Conservation (phyloP, 208 protist genomes). For the Trypanosoma boissoni region DNA sequence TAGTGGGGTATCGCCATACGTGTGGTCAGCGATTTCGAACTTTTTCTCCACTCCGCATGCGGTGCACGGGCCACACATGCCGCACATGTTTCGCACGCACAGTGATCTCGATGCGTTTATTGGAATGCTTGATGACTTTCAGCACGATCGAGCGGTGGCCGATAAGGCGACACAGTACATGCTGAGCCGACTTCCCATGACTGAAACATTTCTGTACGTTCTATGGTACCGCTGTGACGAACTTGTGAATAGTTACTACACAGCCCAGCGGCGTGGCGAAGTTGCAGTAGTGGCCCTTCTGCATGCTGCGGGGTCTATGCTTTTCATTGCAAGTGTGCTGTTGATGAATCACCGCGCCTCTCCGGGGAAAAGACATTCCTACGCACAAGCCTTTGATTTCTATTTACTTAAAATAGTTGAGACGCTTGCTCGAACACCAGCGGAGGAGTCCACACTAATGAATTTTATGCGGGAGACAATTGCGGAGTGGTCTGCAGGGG, state of each 20-base stretch:
- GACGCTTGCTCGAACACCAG: constrained; percentile 1
- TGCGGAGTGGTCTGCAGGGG: neutral
- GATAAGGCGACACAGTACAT: constrained; percentile 25
- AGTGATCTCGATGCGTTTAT: constrained; percentile 26
- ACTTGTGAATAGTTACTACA: constrained; percentile 15
- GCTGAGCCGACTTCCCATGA: constrained; percentile 30
- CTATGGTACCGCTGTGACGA: constrained; percentile 21
- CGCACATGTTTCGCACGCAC: constrained; percentile 24
- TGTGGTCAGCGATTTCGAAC: constrained; percentile 13
- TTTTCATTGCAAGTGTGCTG: constrained; percentile 23
- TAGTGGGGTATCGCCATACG: too few species aligned
- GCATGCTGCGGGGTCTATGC: constrained; percentile 19
- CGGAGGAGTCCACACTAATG: constrained; percentile 1
- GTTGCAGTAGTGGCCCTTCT: neutral
- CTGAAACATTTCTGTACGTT: constrained; percentile 31
- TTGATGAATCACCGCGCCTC: constrained; percentile 10
- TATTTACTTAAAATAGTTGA: constrained; percentile 26
- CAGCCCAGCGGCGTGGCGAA: too few species aligned
- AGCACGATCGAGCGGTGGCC: neutral
- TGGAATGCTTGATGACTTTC: constrained; percentile 14
- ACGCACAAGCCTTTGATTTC: constrained; percentile 18
- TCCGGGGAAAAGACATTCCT: constrained; percentile 10
- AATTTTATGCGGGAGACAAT: constrained; percentile 19
- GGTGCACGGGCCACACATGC: constrained; percentile 26
- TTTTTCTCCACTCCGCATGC: constrained; percentile 8